A percentile compares a stretch with the other conserved stretches of the same genome.
Conservation (phyloP, 495 filamentous ascomycete genomes). For the Talaromyces trachyspermus region DNA sequence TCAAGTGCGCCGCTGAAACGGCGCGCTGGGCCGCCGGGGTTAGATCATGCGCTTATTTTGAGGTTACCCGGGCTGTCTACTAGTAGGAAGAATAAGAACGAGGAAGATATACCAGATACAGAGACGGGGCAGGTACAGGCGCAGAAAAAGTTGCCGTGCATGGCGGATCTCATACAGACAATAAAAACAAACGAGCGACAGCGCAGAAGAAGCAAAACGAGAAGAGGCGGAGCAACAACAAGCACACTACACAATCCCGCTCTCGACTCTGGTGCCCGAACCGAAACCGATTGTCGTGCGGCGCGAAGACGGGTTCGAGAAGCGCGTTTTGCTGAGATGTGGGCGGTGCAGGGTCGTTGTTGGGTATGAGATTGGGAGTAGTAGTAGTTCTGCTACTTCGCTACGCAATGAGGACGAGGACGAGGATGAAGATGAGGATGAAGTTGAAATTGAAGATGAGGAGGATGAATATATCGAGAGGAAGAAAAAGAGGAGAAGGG, state of each 20-base stretch:
- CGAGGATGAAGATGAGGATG: constrained; percentile 18
- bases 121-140: too few species aligned
- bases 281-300: constrained; percentile 47
- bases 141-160: too few species aligned
- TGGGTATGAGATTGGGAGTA: constrained; percentile 40
- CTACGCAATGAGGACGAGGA: not conserved
- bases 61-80: not conserved
- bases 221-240: not conserved
- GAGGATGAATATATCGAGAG: constrained; percentile 11
- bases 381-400: not conserved
- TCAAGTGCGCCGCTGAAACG: constrained; percentile 36
- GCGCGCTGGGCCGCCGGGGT: constrained; percentile 19
- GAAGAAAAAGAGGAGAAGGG: constrained; percentile 14
- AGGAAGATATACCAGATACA: too few species aligned
- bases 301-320: constrained; percentile 67
- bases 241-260: constrained; percentile 44
- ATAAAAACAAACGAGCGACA: too few species aligned
- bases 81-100: not conserved
- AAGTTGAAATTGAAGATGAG: constrained; percentile 19
- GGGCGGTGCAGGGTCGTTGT: constrained; percentile 56
- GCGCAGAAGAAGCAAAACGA: not conserved
- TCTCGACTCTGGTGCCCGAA: constrained; percentile 40
- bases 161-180: too few species aligned
- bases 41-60: not conserved
- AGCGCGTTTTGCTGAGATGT: constrained; percentile 53